These are phyloP conservation scores for Fusarium sp. DNA, from an alignment of 2,329 filamentous ascomycete genomes.

Conservation along the genomic window DNA sequence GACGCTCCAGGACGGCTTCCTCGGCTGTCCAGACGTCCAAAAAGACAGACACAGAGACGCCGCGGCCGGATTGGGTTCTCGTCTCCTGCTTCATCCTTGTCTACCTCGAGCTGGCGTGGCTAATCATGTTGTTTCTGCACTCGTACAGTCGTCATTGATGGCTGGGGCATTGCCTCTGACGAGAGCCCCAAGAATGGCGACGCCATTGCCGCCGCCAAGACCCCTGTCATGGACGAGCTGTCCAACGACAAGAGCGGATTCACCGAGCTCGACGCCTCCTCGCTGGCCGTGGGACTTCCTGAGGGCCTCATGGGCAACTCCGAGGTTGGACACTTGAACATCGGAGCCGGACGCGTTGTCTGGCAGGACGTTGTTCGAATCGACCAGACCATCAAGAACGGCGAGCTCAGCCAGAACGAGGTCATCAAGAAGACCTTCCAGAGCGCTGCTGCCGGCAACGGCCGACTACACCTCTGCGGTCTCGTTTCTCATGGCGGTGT, in stretches of 20 bases:
- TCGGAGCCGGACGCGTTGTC: conserved; percentile 95
- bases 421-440: conserved; percentile 85
- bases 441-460: conserved; percentile 88
- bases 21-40: conserved; percentile 27
- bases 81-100: conserved; percentile 67
- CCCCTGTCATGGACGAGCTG: conserved; percentile 95
- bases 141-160: conserved; percentile 93
- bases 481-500: conserved; percentile 97
- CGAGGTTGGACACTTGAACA: conserved; percentile 98
- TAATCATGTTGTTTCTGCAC: conserved; percentile 70
- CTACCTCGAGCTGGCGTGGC: conserved; percentile 72
- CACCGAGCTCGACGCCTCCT: conserved; percentile 95
- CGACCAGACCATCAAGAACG: conserved; percentile 91
- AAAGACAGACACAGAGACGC: neutral
- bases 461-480: conserved; percentile 91
- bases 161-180: conserved; percentile 91
- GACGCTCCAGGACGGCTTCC: conserved; percentile 43
- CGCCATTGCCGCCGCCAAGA: conserved; percentile 94
- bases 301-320: conserved; percentile 99
- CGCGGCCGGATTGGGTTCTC: conserved; percentile 58
- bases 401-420: conserved; percentile 81
- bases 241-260: conserved; percentile 84
- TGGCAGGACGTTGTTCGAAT: conserved; percentile 99
- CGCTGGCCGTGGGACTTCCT: conserved; percentile 93
- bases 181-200: conserved; percentile 90